Percentiles rank a stretch among this genome's conserved stretches.
Evolutionary conservation across 2,329 filamentous ascomycete genomes (phyloP).

Genomic region (Arthrinium puccinioides): DNA sequence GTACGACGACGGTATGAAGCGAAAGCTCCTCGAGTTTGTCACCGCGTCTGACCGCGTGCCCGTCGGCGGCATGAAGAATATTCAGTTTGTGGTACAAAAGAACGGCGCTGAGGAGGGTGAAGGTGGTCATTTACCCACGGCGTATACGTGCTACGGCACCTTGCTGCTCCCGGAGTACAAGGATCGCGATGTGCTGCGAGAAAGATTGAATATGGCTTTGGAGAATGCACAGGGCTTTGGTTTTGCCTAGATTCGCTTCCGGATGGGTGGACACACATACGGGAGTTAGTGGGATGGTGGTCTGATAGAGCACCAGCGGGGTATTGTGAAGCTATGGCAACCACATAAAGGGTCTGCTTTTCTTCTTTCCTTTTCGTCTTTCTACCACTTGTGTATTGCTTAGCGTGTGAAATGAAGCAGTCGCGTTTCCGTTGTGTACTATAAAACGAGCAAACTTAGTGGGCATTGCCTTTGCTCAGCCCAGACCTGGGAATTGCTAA

Average conservation of each 20-base stretch:
- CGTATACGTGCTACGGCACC: conserved; percentile 89
- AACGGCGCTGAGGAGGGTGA: conserved; percentile 58
- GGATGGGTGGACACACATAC: conserved; percentile 9
- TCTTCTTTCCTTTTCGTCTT: too few species aligned
- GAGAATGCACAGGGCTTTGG: conserved; percentile 88
- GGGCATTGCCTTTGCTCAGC: too few species aligned
- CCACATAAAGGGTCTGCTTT: too few species aligned
- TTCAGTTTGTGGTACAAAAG: conserved; percentile 78
- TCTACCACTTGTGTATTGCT: too few species aligned
- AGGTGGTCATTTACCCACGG: conserved; percentile 64
- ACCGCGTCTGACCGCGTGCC: conserved; percentile 89
- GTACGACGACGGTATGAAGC: conserved; percentile 63
- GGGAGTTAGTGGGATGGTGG: neutral
- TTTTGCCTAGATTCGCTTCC: conserved; percentile 56
- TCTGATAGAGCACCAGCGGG: too few species aligned
- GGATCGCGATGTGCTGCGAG: conserved; percentile 59
- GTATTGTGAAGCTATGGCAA: too few species aligned
- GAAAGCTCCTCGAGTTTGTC: conserved; percentile 82
- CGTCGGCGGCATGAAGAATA: conserved; percentile 72
- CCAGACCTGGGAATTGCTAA: too few species aligned
- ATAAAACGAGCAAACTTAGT: too few species aligned
- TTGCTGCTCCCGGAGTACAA: conserved; percentile 79
- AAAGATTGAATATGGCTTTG: conserved; percentile 77
- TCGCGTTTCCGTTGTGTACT: too few species aligned
- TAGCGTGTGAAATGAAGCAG: too few species aligned